phyloP scores from a whole-genome alignment of 139 green algal genomes.

The Mychonastes homosphaera region DNA sequence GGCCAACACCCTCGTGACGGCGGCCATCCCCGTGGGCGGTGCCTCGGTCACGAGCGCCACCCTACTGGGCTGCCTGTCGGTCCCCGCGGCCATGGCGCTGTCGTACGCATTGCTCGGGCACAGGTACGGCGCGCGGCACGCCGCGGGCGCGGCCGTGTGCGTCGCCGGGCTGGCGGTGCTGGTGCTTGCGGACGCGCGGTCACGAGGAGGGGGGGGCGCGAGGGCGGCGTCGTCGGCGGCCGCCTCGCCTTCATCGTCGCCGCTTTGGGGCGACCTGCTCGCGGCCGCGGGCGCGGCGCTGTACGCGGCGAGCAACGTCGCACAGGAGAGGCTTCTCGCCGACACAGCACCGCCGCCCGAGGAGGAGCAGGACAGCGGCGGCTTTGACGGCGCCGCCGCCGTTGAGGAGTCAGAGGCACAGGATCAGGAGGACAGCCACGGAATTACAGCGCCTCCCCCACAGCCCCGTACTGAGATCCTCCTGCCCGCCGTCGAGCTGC shows the following conservation, averaged over 20 bases:
- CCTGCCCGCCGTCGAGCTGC: conserved; percentile 27
- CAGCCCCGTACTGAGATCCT: conserved; percentile 20
- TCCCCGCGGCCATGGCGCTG: conserved; percentile 54
- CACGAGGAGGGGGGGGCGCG: not conserved
- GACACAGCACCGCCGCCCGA: too few relatives aligned
- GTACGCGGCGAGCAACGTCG: conserved; percentile 63
- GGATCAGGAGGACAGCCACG: not conserved
- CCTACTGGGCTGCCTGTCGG: conserved; percentile 69
- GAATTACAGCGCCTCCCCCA: not conserved
- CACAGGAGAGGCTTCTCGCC: conserved; percentile 24
- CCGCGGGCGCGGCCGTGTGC: conserved; percentile 45
- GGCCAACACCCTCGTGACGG: conserved; percentile 48
- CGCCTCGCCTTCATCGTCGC: conserved; percentile 10
- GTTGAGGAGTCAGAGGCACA: too few relatives aligned
- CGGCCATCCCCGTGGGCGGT: not conserved
- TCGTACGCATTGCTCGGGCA: conserved; percentile 22
- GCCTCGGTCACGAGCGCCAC: conserved; percentile 55
- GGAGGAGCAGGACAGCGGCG: too few relatives aligned
- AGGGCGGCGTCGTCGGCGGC: not conserved
- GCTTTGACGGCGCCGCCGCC: too few relatives aligned
- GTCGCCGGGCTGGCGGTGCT: conserved; percentile 50
- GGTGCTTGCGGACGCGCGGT: conserved; percentile 22
- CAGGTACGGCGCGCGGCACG: conserved; percentile 42
- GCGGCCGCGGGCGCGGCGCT: conserved; percentile 52
- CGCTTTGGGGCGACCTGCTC: conserved; percentile 53